These are phyloP conservation scores for Crinitomyces ghanaensis DNA, from an alignment of 805 yeast species.

Conservation along the genomic window DNA sequence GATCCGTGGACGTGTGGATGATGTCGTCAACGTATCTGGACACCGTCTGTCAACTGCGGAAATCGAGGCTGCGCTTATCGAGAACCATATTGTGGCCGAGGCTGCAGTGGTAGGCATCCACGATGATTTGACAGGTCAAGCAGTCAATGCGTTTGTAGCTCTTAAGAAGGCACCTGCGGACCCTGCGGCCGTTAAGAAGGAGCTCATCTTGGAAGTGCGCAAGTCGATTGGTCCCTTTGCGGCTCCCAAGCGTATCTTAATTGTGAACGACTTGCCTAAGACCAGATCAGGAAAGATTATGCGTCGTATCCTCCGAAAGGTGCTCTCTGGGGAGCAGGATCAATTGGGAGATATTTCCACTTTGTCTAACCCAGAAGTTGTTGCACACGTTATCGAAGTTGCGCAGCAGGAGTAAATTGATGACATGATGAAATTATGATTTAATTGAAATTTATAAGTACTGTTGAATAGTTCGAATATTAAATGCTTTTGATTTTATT, in stretches of 20 bases:
- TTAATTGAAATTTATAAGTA: too few species aligned
- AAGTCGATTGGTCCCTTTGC: constrained; percentile 89
- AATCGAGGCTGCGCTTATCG: constrained; percentile 83
- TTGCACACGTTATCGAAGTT: constrained; percentile 60
- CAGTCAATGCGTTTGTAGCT: constrained; percentile 89
- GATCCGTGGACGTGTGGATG: constrained; percentile 98
- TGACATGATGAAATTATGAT: background rate
- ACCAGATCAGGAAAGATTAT: constrained; percentile 97
- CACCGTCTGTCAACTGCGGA: constrained; percentile 98
- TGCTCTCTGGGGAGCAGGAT: constrained; percentile 84
- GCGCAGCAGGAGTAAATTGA: constrained; percentile 33
- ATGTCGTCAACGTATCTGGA: constrained; percentile 95
- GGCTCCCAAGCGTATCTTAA: constrained; percentile 77
- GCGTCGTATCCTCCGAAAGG: constrained; percentile 94
- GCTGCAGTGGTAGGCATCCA: constrained; percentile 93
- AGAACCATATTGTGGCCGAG: constrained; percentile 74
- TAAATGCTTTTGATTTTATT: too few species aligned
- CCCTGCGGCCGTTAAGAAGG: constrained; percentile 39
- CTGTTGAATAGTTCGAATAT: too few species aligned
- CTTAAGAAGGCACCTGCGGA: constrained; percentile 44
- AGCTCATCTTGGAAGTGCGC: constrained; percentile 78
- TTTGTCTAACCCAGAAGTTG: constrained; percentile 74
- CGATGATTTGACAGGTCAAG: constrained; percentile 96
- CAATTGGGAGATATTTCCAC: constrained; percentile 90
- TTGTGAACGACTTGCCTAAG: constrained; percentile 91